Percentiles rank a stretch among this genome's conserved stretches.
phyloP scores from a whole-genome alignment of 1,139 yeast genomes.

The Nakaseomyces kungkrabaensis region DNA sequence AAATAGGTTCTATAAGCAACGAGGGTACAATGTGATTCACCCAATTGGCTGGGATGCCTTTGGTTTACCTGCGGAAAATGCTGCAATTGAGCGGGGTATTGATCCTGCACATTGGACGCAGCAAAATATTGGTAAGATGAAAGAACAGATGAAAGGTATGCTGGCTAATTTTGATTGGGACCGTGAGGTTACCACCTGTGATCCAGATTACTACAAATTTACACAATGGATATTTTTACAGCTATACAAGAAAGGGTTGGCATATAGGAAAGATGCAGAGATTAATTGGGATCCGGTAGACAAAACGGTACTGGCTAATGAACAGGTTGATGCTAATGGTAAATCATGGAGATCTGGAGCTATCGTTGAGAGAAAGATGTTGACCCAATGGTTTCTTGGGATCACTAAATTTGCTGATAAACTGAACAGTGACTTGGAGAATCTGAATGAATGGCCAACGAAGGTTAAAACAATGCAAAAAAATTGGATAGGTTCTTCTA shows the following conservation, averaged over 20 bases:
- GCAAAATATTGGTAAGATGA: conserved; percentile 71
- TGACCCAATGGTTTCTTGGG: conserved; percentile 89
- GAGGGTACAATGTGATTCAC: conserved; percentile 71
- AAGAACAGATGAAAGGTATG: conserved; percentile 67
- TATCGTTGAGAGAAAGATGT: conserved; percentile 63
- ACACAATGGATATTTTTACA: conserved; percentile 79
- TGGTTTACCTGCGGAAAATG: conserved; percentile 96
- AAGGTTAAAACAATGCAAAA: conserved; percentile 84
- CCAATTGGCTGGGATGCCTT: conserved; percentile 99
- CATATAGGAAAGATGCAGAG: conserved; percentile 75
- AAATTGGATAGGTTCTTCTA: conserved; percentile 87
- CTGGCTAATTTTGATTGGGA: conserved; percentile 92
- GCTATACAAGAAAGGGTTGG: conserved; percentile 64
- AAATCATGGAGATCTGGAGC: conserved; percentile 97
- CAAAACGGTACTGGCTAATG: conserved; percentile 88
- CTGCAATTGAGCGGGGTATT: conserved; percentile 78
- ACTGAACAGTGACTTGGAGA: conserved; percentile 51
- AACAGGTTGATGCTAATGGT: conserved; percentile 87
- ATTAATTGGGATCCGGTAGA: conserved; percentile 98
- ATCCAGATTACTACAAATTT: conserved; percentile 82
- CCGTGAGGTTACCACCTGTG: conserved; percentile 76
- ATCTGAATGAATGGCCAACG: conserved; percentile 69
- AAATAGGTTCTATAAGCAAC: conserved; percentile 66
- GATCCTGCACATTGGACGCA: conserved; percentile 80
- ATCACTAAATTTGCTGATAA: conserved; percentile 72